phyloP scores from a whole-genome alignment of 1,284 basidiomycete species.

The Afroboletus lepidellus region DNA sequence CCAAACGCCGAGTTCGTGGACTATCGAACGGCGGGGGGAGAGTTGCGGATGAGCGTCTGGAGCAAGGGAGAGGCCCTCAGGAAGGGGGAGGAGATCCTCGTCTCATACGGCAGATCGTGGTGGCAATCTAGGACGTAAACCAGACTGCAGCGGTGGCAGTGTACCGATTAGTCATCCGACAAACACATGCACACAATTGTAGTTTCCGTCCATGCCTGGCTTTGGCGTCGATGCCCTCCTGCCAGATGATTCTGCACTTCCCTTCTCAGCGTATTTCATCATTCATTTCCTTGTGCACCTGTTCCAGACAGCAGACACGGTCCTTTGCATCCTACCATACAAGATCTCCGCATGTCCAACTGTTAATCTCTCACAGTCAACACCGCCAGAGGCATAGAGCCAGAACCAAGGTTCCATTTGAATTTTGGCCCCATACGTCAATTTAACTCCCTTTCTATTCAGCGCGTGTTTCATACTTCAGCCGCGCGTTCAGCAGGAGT shows the following conservation, averaged over 20 bases:
- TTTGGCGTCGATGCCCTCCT: neutral
- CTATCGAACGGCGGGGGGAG: constrained; percentile 53
- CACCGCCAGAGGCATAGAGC: constrained; percentile 13
- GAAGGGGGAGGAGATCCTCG: constrained; percentile 84
- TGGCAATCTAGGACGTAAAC: constrained; percentile 54
- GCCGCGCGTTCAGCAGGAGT: constrained; percentile 47
- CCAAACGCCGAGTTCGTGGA: constrained; percentile 80
- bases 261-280: constrained; percentile 52
- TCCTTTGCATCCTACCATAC: constrained; percentile 41
- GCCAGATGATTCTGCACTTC: constrained; percentile 44
- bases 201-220: neutral
- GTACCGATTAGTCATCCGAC: constrained; percentile 19
- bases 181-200: constrained; percentile 22
- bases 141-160: neutral
- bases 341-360: constrained; percentile 34
- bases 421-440: constrained; percentile 9
- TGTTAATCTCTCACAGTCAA: constrained; percentile 12
- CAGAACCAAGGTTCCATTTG: constrained; percentile 27
- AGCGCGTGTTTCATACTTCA: constrained; percentile 81
- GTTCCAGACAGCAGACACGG: constrained; percentile 42
- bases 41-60: constrained; percentile 78
- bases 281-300: constrained; percentile 57
- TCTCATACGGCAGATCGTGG: constrained; percentile 93
- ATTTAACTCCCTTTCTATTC: constrained; percentile 14
- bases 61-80: constrained; percentile 57